phyloP scores from a whole-genome alignment of 2,329 filamentous ascomycete genomes.

The Fusarium humuli region DNA sequence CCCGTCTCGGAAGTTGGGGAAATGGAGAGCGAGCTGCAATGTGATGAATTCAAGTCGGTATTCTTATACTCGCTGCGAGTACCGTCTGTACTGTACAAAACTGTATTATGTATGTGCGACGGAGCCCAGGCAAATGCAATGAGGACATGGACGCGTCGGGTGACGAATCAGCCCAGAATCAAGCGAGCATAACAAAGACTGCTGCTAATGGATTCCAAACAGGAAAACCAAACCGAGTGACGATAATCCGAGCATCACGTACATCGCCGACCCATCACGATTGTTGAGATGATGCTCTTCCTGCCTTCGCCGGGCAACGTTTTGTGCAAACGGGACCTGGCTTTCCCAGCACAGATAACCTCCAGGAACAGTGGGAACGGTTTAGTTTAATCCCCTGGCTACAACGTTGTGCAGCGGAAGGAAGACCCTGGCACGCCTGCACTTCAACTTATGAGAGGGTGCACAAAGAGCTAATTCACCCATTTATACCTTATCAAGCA shows the following conservation, averaged over 20 bases:
- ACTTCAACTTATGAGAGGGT: conserved; percentile 33
- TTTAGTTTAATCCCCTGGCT: conserved; percentile 31
- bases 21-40: conserved; percentile 26
- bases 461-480: conserved; percentile 32
- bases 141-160: conserved; percentile 41
- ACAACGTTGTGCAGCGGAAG: conserved; percentile 36
- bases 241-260: conserved; percentile 8
- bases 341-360: conserved; percentile 19
- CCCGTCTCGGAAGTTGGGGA: conserved; percentile 43
- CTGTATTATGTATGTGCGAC: conserved; percentile 41
- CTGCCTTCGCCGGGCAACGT: conserved; percentile 10
- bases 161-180: conserved; percentile 48
- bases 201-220: conserved; percentile 27
- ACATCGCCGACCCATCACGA: background rate
- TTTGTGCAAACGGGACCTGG: conserved; percentile 26
- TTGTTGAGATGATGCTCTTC: conserved; percentile 17
- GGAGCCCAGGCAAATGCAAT: conserved; percentile 6
- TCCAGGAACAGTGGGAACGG: conserved; percentile 30
- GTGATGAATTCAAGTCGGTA: background rate
- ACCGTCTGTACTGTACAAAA: conserved; percentile 21
- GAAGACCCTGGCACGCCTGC: conserved; percentile 36
- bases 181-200: conserved; percentile 21
- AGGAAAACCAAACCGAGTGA: conserved; percentile 37
- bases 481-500: conserved; percentile 40
- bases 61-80: background rate